These are phyloP conservation scores for Amoebophrya sp. DNA, from an alignment of 169 alveolate genomes.

Conservation along the genomic window DNA sequence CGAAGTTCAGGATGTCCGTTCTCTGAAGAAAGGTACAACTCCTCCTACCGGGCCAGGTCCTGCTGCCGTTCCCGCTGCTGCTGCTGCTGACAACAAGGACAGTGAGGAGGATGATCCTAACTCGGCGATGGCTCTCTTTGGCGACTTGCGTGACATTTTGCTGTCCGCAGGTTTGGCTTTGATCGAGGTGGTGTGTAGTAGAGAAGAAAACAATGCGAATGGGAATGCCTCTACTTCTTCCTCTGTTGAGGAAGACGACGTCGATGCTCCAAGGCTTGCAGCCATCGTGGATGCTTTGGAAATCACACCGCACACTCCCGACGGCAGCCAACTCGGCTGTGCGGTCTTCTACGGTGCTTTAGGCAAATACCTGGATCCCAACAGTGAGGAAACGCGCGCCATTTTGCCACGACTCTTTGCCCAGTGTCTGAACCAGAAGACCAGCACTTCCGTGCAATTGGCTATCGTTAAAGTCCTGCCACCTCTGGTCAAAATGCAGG, in stretches of 20 bases:
- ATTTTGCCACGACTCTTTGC: neutral
- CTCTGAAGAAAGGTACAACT: neutral
- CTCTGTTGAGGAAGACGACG: too few relatives aligned
- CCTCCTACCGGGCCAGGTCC: too few relatives aligned
- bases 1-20: neutral
- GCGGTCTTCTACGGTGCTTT: slow-evolving; percentile 1
- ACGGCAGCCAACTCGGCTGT: neutral
- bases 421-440: neutral
- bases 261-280: neutral
- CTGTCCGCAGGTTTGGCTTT: neutral
- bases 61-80: neutral
- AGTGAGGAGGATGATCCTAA: neutral
- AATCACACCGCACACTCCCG: neutral
- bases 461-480: neutral
- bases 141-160: neutral
- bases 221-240: too few relatives aligned
- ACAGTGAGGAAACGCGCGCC: neutral
- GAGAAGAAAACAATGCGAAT: too few relatives aligned
- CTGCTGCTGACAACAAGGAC: neutral
- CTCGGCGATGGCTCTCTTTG: neutral
- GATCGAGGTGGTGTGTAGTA: neutral
- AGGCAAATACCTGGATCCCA: neutral
- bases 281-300: neutral
- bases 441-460: neutral
- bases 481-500: neutral